Evolutionary conservation across 805 yeast species (phyloP).

Genomic region (Candida sithepensis): DNA sequence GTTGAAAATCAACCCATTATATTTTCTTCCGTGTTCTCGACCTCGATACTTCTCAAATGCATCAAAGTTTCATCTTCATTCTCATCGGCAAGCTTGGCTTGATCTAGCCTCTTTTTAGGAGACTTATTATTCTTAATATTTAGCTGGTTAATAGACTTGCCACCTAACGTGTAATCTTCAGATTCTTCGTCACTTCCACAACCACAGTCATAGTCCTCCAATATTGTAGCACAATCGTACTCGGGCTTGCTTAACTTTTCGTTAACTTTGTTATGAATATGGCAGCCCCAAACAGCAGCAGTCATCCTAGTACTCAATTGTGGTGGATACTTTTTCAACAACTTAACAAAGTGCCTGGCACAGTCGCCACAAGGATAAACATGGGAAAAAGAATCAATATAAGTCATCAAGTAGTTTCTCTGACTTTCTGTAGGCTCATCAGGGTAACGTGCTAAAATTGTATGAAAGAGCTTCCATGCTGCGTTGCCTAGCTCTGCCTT

Average conservation of each 20-base stretch:
- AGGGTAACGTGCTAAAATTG: slow-evolving; percentile 89
- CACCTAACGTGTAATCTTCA: slow-evolving; percentile 32
- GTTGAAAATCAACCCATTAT: slow-evolving; percentile 18
- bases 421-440: slow-evolving; percentile 69
- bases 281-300: slow-evolving; percentile 97
- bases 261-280: slow-evolving; percentile 84
- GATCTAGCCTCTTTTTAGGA: not conserved
- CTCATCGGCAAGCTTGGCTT: slow-evolving; percentile 5
- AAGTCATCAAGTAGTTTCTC: slow-evolving; percentile 56
- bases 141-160: slow-evolving; percentile 12
- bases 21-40: slow-evolving; percentile 40
- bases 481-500: slow-evolving; percentile 83
- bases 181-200: slow-evolving; percentile 75
- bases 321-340: slow-evolving; percentile 75
- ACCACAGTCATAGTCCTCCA: slow-evolving; percentile 95
- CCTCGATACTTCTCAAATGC: slow-evolving; percentile 43
- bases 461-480: slow-evolving; percentile 90
- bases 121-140: not conserved
- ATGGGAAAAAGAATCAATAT: slow-evolving; percentile 74
- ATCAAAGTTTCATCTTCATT: slow-evolving; percentile 28
- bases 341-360: slow-evolving; percentile 80
- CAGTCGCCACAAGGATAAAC: slow-evolving; percentile 98
- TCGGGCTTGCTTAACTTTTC: slow-evolving; percentile 59
- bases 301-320: slow-evolving; percentile 70
- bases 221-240: slow-evolving; percentile 81